Evolutionary conservation across 441 rosid genomes (phyloP).

Genomic region (Jatropha multifida): DNA sequence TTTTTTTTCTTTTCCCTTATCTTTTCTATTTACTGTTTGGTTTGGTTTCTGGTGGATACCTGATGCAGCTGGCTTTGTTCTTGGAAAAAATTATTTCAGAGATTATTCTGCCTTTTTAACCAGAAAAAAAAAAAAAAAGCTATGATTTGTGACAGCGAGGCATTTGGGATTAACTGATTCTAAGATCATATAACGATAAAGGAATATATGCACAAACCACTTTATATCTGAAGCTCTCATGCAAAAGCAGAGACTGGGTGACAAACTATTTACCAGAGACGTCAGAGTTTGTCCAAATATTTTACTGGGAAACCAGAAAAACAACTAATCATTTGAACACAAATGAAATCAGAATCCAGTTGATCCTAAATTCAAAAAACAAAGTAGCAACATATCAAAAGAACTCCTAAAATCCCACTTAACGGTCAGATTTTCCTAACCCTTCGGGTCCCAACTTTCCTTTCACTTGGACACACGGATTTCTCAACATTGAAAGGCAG

Average conservation of each 20-base stretch:
- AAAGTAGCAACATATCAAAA: neutral
- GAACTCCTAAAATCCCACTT: neutral
- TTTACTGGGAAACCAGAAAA: too few relatives aligned
- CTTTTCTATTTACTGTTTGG: too few relatives aligned
- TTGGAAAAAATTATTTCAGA: too few relatives aligned
- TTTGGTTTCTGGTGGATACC: too few relatives aligned
- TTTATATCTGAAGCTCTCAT: neutral
- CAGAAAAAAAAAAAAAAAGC: too few relatives aligned
- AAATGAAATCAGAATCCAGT: neutral
- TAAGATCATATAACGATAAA: too few relatives aligned
- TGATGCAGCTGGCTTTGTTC: too few relatives aligned
- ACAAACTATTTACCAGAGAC: conserved; percentile 4
- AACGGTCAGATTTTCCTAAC: conserved; percentile 41
- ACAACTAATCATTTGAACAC: neutral
- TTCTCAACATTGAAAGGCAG: conserved; percentile 30
- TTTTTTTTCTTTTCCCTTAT: too few relatives aligned
- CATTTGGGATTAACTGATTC: too few relatives aligned
- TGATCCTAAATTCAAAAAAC: neutral
- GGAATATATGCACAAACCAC: too few relatives aligned
- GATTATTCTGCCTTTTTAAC: too few relatives aligned
- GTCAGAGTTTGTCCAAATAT: neutral
- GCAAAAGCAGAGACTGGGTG: neutral
- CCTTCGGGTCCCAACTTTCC: conserved; percentile 35
- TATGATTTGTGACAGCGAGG: too few relatives aligned
- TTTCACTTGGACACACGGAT: conserved; percentile 30